Percentiles rank a stretch among this genome's conserved stretches.
These are phyloP conservation scores for Podospora appendiculata DNA, from an alignment of 495 filamentous ascomycete genomes.

Conservation along the genomic window DNA sequence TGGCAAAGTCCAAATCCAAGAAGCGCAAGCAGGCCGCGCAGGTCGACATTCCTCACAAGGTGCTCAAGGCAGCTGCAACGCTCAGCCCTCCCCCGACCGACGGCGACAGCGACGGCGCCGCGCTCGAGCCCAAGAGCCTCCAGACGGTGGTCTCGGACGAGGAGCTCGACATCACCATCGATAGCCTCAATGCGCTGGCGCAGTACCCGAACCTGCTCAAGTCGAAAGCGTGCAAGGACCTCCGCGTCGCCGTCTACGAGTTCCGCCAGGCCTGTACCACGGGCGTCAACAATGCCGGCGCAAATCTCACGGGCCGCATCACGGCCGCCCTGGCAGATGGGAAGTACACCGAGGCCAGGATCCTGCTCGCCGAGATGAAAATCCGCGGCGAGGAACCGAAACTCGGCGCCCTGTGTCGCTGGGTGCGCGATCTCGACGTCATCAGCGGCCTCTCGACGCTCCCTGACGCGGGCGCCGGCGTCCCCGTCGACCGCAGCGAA, in stretches of 20 bases:
- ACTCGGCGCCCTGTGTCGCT: constrained; percentile 39
- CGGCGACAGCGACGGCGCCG: constrained; percentile 1
- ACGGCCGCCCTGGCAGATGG: constrained; percentile 36
- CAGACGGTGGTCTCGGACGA: constrained; percentile 29
- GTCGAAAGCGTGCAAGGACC: constrained; percentile 36
- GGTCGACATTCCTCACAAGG: constrained; percentile 19
- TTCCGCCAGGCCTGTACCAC: constrained; percentile 38
- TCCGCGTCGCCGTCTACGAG: constrained; percentile 37
- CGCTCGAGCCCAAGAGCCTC: constrained; percentile 23
- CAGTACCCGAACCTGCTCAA: constrained; percentile 36
- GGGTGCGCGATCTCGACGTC: constrained; percentile 43
- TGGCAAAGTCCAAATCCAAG: constrained; percentile 21
- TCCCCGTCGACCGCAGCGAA: constrained; percentile 2
- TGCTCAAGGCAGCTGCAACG: constrained; percentile 10
- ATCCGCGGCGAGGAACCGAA: constrained; percentile 34
- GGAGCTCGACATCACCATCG: constrained; percentile 39
- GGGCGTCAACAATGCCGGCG: constrained; percentile 30
- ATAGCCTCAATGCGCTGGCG: constrained; percentile 31
- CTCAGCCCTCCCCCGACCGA: constrained; percentile 27
- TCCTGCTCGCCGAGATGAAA: constrained; percentile 40
- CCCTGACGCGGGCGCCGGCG: background rate
- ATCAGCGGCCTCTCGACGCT: constrained; percentile 31
- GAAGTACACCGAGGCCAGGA: constrained; percentile 31
- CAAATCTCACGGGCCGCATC: constrained; percentile 34
- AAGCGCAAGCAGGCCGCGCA: constrained; percentile 15